Evolutionary conservation across 192 early-diverging fungal genomes (phyloP), one percentile per base, ranked within the genome.

Genomic region (Backusella psychrophila): DNA sequence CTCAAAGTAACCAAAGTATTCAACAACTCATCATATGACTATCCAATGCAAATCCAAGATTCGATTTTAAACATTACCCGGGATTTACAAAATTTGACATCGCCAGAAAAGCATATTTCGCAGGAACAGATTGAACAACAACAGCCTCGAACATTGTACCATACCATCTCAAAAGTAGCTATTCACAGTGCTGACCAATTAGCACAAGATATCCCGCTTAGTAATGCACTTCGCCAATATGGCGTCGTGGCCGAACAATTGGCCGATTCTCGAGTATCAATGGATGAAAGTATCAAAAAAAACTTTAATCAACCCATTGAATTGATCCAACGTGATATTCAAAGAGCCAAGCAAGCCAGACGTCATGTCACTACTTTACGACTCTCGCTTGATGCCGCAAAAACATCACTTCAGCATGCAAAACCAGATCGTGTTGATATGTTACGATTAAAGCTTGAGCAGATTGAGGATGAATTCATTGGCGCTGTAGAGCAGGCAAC

Each of bases 1-100:
- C 56, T 63, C 56, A 63, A 63, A 29, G 56, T 29, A 8, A 63
- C 56, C 21, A 63, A 63, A 63, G 56, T 63, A 63, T 63, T 63
- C 21, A 63, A 63, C 23, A 63, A 63, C 56, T 63, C 56, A 63
- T 63, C 56, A 3, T 63, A 63, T 14, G 56, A 63, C 12, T 63
- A 63, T 63, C 56, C 56, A 8, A 63, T 63, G 56, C 56, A 63
- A 63, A 63, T 63, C 9, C 56, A 63, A 29, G 56, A 63, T 11
- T 63, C 56, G 11, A 63, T 63, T 14, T 12, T 63, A 29, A 63
- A 31, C 12, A 63, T 63, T 14, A 63, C 56, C 26, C 56, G 56
- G n/a, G 56, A 63, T 63, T 63, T 63, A 29, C 56, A 63, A 63
- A 26, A 29, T 11, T 29, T 63, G 21, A 63, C 56, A 63, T 63